These are phyloP conservation scores for Stephania japonica DNA, from an alignment of 164 flowering plant genomes.

Conservation along the genomic window DNA sequence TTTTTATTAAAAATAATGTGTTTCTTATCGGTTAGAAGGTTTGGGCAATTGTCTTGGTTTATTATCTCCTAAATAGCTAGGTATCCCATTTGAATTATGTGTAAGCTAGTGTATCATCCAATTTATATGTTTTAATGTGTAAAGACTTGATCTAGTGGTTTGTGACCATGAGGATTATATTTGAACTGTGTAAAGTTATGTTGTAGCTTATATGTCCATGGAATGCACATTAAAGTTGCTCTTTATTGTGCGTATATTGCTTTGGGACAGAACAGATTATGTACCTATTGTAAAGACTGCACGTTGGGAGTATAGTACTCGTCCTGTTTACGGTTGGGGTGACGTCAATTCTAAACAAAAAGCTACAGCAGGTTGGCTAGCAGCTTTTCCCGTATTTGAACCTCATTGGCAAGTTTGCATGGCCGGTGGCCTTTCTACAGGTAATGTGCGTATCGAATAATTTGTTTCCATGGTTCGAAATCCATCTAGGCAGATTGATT, in stretches of 20 bases:
- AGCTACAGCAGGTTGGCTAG: slow-evolving; percentile 97
- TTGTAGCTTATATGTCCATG: neutral
- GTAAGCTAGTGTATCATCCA: neutral
- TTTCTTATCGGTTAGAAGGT: neutral
- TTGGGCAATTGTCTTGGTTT: neutral
- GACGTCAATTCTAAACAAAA: slow-evolving; percentile 71
- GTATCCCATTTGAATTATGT: neutral
- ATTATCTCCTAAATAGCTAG: neutral
- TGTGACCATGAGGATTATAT: neutral
- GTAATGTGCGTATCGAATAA: slow-evolving; percentile 18
- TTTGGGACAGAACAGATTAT: slow-evolving; percentile 37
- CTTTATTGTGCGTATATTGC: neutral
- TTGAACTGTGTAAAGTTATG: neutral
- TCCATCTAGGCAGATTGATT: neutral
- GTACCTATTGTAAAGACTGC: slow-evolving; percentile 69
- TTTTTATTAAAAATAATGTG: neutral
- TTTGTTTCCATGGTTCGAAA: neutral
- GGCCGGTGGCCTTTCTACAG: slow-evolving; percentile 97
- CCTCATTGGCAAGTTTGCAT: slow-evolving; percentile 99
- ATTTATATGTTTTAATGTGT: neutral
- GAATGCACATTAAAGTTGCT: neutral
- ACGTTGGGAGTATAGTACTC: slow-evolving; percentile 90
- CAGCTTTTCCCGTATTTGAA: slow-evolving; percentile 96
- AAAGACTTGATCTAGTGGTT: neutral
- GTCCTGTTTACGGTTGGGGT: slow-evolving; percentile 95